Base-by-base conservation (phyloP, 169 alveolate species). In the Hepatocystis sp. region DNA sequence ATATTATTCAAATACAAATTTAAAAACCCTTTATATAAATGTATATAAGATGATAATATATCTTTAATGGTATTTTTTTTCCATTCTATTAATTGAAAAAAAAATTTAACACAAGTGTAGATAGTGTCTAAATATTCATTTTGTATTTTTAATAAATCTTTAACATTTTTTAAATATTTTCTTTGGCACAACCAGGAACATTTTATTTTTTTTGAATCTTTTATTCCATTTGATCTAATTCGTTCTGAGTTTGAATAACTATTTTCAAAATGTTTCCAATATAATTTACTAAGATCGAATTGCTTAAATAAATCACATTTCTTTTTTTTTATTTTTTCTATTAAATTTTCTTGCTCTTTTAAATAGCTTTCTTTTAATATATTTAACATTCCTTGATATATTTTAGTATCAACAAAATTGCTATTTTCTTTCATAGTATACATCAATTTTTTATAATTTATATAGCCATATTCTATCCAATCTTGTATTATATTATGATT, bases 121-220 rank as follows among this genome's bases (percentile, higher is more conserved):
- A 81, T 49, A 17, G 63, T 81, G 2, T 81, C 89, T 63, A 81
- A 34, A 28, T 81, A 81, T 49, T 81, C 84, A 61, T 49, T 49
- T 81, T 81, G 89, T 51, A 81, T 64, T 61, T 46, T 34, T 81
- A 81, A 28, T 36, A 81, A 63, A 28, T 63, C 58, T 46, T 81
- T 81, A 15, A 81, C 89, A 63, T 52, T 81, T 34, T 60, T 81
- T 47, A 81, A 32, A 39, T 81, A 81, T 49, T 81, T 81, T 53
- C 84, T 61, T 63, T 81, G 89, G 49, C 89, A 81, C 51, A 81
- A 61, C 89, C 89, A 81, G 2, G 89, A 81, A 19, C 89, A 81
- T 49, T 81, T 81, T 46, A 61, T 81, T 55, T 64, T 81, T 53
- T 81, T 81, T 2, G 84, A 51, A 63, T 61, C 84, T 19, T 39